Evolutionary conservation across 2,329 filamentous ascomycete genomes (phyloP).

Genomic region (Tothia fuscella): DNA sequence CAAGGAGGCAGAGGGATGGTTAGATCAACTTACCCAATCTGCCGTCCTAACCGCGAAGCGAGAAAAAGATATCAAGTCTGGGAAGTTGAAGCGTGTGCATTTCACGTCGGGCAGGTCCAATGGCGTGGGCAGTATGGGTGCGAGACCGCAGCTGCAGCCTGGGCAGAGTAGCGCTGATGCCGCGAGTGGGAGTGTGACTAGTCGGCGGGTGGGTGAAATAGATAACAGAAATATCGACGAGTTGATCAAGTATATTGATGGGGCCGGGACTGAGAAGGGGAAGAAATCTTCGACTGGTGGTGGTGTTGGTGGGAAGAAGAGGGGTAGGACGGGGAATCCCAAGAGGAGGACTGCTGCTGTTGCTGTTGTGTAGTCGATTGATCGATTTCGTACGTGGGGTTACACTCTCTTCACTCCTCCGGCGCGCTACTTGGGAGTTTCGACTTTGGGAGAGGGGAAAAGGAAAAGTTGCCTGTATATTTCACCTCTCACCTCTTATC

Average conservation of each 20-base stretch:
- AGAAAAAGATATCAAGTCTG: slow-evolving; percentile 53
- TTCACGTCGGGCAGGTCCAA: slow-evolving; percentile 49
- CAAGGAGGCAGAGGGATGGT: slow-evolving; percentile 93
- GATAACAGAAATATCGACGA: slow-evolving; percentile 86
- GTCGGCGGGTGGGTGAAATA: slow-evolving; percentile 32
- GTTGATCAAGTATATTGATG: slow-evolving; percentile 88
- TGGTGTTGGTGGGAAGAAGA: no score
- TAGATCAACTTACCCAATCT: slow-evolving; percentile 90
- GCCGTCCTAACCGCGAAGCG: slow-evolving; percentile 92
- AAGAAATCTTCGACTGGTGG: slow-evolving; percentile 3
- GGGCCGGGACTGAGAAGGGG: slow-evolving; percentile 35
- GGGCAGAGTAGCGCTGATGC: slow-evolving; percentile 8
- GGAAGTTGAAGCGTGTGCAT: slow-evolving; percentile 58
- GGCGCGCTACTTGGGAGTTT: no score
- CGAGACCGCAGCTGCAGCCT: slow-evolving; percentile 25
- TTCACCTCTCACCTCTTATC: no score
- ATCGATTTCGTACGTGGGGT: no score
- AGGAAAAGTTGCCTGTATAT: no score
- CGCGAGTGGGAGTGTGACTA: slow-evolving; percentile 27
- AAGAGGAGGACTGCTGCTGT: slow-evolving; percentile 6
- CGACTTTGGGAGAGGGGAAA: no score
- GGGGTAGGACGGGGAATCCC: slow-evolving; percentile 4
- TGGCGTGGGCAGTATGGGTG: slow-evolving; percentile 7
- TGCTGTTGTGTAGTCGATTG: no score
- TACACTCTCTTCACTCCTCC: no score